Conservation (phyloP, 192 early-diverging fungal genomes). For the Coemansia sp. region DNA sequence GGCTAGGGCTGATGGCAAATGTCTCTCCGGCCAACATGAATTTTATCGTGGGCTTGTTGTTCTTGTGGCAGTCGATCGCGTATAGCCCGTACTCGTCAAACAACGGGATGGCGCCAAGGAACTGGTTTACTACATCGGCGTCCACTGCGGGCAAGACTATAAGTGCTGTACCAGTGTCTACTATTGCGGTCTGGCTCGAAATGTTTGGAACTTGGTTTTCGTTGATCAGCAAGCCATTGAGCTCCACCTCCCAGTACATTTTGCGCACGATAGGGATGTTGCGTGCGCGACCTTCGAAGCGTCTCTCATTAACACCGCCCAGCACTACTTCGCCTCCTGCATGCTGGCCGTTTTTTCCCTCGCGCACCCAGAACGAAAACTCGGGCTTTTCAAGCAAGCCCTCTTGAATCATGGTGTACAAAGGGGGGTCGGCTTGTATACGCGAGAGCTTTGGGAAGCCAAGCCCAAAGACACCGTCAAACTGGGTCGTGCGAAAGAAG, state of each 20-base stretch:
- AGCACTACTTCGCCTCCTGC: conserved; percentile 51
- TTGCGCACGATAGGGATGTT: conserved; percentile 54
- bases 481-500: conserved; percentile 49
- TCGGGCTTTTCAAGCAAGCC: conserved; percentile 38
- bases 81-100: conserved; percentile 41
- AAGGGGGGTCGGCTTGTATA: conserved; percentile 43
- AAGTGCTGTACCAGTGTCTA: conserved; percentile 62
- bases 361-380: conserved; percentile 47
- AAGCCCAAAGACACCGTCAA: conserved; percentile 62
- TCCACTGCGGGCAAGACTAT: conserved; percentile 48
- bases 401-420: conserved; percentile 38
- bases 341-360: conserved; percentile 39
- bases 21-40: conserved; percentile 36
- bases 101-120: conserved; percentile 42
- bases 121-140: conserved; percentile 44
- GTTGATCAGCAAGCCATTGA: conserved; percentile 46
- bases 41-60: conserved; percentile 38
- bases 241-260: conserved; percentile 58
- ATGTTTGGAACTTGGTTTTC: conserved; percentile 21
- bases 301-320: conserved; percentile 34
- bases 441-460: conserved; percentile 54
- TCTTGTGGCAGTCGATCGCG: conserved; percentile 38
- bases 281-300: conserved; percentile 41
- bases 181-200: conserved; percentile 51
- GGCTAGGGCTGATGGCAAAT: conserved; percentile 39